Conservation (phyloP, 805 yeast species). For the Wickerhamia fluorescens region DNA sequence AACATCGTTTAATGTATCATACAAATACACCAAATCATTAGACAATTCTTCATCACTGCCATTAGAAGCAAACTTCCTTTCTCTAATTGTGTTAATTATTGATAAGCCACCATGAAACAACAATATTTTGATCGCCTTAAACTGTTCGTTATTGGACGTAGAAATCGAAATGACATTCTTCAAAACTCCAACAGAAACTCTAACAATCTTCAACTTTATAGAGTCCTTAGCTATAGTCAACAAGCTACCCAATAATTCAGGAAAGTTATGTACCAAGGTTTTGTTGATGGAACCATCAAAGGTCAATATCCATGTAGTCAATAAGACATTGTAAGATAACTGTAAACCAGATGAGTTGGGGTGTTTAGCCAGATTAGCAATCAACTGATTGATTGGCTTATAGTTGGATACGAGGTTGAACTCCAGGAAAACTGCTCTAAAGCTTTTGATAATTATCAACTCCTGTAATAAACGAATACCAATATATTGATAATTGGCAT, state of each 20-base stretch:
- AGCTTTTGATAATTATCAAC: conserved; percentile 46
- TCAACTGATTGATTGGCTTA: conserved; percentile 23
- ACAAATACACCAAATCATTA: conserved; percentile 55
- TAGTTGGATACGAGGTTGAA: conserved; percentile 28
- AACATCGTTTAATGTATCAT: conserved; percentile 58
- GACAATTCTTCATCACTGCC: conserved; percentile 77
- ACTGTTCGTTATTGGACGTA: conserved; percentile 24
- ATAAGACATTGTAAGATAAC: conserved; percentile 71
- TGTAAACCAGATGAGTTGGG: conserved; percentile 54
- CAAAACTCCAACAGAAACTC: conserved; percentile 74
- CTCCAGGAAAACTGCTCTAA: conserved; percentile 43
- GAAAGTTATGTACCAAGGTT: conserved; percentile 45
- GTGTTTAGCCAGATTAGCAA: conserved; percentile 22
- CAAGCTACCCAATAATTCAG: conserved; percentile 46
- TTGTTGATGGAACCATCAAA: conserved; percentile 53
- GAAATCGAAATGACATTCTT: conserved; percentile 46
- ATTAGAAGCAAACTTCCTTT: conserved; percentile 75
- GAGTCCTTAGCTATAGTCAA: conserved; percentile 64
- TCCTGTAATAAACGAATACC: conserved; percentile 58
- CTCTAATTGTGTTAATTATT: conserved; percentile 60
- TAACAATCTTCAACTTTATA: conserved; percentile 84
- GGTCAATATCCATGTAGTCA: conserved; percentile 79
- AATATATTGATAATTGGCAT: conserved; percentile 49
- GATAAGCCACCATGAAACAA: conserved; percentile 71
- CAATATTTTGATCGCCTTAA: conserved; percentile 55